These are phyloP conservation scores for Typha latifolia DNA, from an alignment of 176 grass and related monocot genomes.

Conservation along the genomic window DNA sequence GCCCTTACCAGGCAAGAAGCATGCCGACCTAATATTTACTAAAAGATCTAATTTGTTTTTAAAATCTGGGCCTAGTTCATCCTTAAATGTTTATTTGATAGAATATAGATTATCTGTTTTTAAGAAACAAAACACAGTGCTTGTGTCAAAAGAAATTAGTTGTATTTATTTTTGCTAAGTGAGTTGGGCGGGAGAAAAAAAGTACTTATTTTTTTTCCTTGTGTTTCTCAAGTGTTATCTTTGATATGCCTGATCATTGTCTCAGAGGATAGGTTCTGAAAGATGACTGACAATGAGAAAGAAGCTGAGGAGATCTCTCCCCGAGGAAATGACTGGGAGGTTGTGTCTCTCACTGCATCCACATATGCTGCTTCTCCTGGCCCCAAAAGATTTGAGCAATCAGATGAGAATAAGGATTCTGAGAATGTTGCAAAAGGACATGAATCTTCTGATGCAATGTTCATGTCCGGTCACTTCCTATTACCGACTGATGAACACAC, in stretches of 20 bases:
- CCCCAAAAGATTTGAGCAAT: not conserved
- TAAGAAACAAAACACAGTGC: not conserved
- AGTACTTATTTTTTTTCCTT: not conserved
- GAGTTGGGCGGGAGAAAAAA: not conserved
- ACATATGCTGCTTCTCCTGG: not conserved
- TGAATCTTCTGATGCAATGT: slow-evolving; percentile 9
- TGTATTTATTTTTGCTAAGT: not conserved
- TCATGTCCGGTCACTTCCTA: slow-evolving; percentile 47
- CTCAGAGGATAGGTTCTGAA: not conserved
- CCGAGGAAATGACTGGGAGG: slow-evolving; percentile 7
- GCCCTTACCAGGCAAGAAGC: too few relatives aligned
- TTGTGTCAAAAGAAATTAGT: not conserved
- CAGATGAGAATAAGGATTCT: not conserved
- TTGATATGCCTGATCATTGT: not conserved
- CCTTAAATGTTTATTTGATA: too few relatives aligned
- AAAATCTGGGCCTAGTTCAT: too few relatives aligned
- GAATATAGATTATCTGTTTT: not conserved
- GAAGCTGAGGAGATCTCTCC: slow-evolving; percentile 2
- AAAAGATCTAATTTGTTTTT: too few relatives aligned
- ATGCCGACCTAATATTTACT: too few relatives aligned
- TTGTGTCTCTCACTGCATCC: slow-evolving; percentile 7
- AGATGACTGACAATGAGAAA: slow-evolving; percentile 27
- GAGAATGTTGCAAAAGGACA: not conserved
- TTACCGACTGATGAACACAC: slow-evolving; percentile 33
- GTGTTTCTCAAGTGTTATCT: not conserved